Evolutionary conservation across 352 stramenopile species (phyloP), one percentile per base, ranked within the genome.

Genomic region (Phytophthora foliorum): DNA sequence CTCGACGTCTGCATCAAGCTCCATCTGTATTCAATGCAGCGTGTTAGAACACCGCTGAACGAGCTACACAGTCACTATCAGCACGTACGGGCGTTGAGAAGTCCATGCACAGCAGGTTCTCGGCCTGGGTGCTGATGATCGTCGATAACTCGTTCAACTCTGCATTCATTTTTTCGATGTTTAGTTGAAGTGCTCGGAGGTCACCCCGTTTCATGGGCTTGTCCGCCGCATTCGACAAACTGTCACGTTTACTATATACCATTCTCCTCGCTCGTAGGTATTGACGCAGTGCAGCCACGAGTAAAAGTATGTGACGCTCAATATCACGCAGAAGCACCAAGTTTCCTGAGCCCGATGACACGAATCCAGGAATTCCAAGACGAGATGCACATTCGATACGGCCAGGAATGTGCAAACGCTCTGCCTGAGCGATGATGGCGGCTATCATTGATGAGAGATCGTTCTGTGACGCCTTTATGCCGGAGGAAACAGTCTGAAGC

Each of bases 391-490:
- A 57, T 3, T 64, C 58, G 2, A 51, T 48, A 14, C 58, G 36
- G 13, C 63, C 57, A 2, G 45, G 29, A 29, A 17, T 34, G 10
- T 58, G 41, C 11, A 34, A 25, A 16, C 22, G 38, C 36, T 72
- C 65, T 3, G 65, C 44, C 25, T 73, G 65, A n/a, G 31, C 34
- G 36, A 73, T 73, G n/a, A 73, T 55, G 31, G 24, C 51, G 22
- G 44, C 53, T 32, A 69, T 48, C 65, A 73, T 69, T 9, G 65
- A 63, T n/a, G 58, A 69, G 36, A 73, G 44, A 56, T 72, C 64
- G 13, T 57, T 58, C 46, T 72, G 64, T 16, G 65, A 73, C 13
- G 58, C 65, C 27, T 55, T 62, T 11, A 73, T 68, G 16, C 57
- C 48, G 17, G 46, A 59, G 2, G 41, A 55, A 21, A 68, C 16